Evolutionary conservation across 441 rosid genomes (phyloP).

Genomic region (Gossypium laxum): DNA sequence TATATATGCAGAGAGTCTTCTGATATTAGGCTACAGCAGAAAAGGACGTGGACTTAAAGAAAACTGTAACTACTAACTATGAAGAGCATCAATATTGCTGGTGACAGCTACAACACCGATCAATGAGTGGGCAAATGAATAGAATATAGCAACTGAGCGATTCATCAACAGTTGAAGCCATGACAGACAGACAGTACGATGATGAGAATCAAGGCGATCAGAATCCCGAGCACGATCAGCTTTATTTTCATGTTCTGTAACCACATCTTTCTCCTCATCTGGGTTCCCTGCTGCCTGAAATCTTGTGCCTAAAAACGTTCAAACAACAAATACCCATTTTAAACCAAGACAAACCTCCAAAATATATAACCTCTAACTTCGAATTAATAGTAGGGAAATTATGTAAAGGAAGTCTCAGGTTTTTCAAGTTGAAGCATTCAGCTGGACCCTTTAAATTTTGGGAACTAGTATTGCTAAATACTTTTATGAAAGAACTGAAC

Average conservation of each 20-base stretch:
- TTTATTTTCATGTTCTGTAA: slow-evolving; percentile 44
- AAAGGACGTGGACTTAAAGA: neutral
- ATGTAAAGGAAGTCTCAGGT: neutral
- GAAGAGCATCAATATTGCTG: neutral
- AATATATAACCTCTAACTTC: neutral
- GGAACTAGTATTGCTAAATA: neutral
- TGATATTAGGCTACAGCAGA: slow-evolving; percentile 12
- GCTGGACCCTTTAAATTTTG: neutral
- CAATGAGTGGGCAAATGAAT: neutral
- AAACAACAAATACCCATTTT: neutral
- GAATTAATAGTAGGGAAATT: neutral
- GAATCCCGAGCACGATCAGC: slow-evolving; percentile 33
- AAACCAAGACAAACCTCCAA: neutral
- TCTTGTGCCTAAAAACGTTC: slow-evolving; percentile 32
- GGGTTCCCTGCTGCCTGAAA: slow-evolving; percentile 40
- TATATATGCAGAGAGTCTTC: slow-evolving; percentile 14
- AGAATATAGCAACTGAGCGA: neutral
- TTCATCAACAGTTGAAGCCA: slow-evolving; percentile 22
- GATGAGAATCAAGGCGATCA: slow-evolving; percentile 36
- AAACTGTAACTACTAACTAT: neutral
- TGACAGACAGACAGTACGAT: slow-evolving; percentile 29
- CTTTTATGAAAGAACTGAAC: neutral
- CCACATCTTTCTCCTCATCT: slow-evolving; percentile 46
- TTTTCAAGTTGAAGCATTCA: neutral
- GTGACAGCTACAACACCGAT: slow-evolving; percentile 2